A percentile compares a stretch with the other conserved stretches of the same genome.
phyloP scores from a whole-genome alignment of 75 land plant species.

The Pseudotsuga menziesii region DNA sequence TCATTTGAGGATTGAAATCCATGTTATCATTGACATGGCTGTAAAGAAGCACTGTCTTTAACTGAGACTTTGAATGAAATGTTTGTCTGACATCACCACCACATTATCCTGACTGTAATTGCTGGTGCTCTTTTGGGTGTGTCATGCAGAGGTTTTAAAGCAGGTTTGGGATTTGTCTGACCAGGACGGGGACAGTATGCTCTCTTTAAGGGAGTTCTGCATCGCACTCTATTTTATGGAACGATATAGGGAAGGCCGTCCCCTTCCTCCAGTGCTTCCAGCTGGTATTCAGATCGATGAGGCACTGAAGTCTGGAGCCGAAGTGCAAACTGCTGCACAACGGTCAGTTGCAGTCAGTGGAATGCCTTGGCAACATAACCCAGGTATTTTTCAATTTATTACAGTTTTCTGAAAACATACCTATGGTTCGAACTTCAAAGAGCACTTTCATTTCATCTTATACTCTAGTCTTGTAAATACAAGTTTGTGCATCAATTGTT shows the following conservation, averaged over 20 bases:
- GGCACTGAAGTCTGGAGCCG: slow-evolving; percentile 30
- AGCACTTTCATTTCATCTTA: background rate
- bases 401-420: background rate
- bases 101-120: background rate
- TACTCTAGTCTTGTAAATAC: background rate
- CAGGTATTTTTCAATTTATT: slow-evolving; percentile 27
- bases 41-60: background rate
- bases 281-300: slow-evolving; percentile 63
- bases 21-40: background rate
- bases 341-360: slow-evolving; percentile 34
- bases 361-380: slow-evolving; percentile 40
- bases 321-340: slow-evolving; percentile 27
- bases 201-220: slow-evolving; percentile 84
- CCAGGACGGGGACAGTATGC: slow-evolving; percentile 96
- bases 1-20: background rate
- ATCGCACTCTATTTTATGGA: slow-evolving; percentile 93
- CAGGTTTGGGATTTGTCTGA: slow-evolving; percentile 98
- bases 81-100: no score
- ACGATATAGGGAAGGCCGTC: slow-evolving; percentile 73
- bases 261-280: slow-evolving; percentile 71
- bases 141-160: slow-evolving; percentile 82
- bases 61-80: background rate
- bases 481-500: background rate
- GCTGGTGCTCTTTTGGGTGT: background rate
- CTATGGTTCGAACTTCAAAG: background rate